Base-by-base conservation (phyloP, 129 eudicot species). In the Mikania micrantha region DNA sequence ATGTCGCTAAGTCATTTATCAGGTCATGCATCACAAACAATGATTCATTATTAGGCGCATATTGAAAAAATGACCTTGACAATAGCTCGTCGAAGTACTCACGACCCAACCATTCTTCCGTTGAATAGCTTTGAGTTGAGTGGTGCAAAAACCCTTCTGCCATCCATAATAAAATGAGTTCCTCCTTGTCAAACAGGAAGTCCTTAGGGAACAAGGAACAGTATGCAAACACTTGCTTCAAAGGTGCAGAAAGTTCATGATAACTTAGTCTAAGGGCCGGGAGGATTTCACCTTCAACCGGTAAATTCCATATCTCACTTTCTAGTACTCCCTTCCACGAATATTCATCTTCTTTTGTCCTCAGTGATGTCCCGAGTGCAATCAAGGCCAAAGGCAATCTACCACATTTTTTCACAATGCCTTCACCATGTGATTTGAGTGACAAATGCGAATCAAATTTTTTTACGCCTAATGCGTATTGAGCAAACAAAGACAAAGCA, bases 221-320 rank as follows among this genome's bases (percentile, higher is more conserved):
- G 4, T 66, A 66, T 16, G 40, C 40, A 45, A 42, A 65, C 24
- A 65, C 27, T 16, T 42, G 70, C n/a, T 65, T 65, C 40, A 45
- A 66, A 29, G n/a, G 8, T 66, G 70, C 22, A 2, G 41, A 31
- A 63, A 39, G 68, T 13, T 63, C 52, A 11, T 63, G 12, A 35
- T 63, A 39, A n/a, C 68, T 63, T 39, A 66, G 16, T 32, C 58
- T 66, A 44, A 66, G 70, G 15, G 70, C 70, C 3, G 58, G 70
- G 19, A 44, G 2, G 13, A 44, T 31, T 5, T 5, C 42, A 15
- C 24, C 58, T 0, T 0, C 8, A 0, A n/a, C 8, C n/a, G 6
- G 9, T 66, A 28, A 44, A 3, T 7, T 27, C 70, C 70, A 66
- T n/a, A 66, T 28, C 28, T 45, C 70, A 45, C 70, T 66, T 9